These are phyloP conservation scores for Mycena albidolilacea DNA, from an alignment of 768 basidiomycete species.

Conservation along the genomic window DNA sequence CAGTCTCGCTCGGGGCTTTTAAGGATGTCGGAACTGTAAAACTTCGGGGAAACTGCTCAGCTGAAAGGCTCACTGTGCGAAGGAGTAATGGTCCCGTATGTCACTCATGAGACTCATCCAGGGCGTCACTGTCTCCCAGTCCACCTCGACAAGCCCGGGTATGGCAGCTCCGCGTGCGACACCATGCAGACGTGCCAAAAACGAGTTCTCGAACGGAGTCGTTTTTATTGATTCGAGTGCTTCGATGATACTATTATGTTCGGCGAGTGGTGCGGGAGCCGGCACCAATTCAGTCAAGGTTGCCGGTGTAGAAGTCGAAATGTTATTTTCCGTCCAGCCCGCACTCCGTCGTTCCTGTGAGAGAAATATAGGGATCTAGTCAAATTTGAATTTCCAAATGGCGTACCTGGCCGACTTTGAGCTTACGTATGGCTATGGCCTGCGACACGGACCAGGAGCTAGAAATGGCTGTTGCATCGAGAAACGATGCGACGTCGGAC, in stretches of 20 bases:
- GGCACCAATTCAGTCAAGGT: constrained; percentile 52
- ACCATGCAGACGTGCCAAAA: constrained; percentile 75
- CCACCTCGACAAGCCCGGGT: constrained; percentile 66
- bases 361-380: background rate
- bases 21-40: constrained; percentile 12
- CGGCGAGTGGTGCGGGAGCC: constrained; percentile 43
- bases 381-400: constrained; percentile 6
- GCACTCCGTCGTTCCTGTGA: constrained; percentile 52
- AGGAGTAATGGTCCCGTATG: constrained; percentile 72
- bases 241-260: constrained; percentile 56
- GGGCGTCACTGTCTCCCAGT: constrained; percentile 80
- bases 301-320: constrained; percentile 39
- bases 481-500: constrained; percentile 56
- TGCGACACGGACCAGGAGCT: constrained; percentile 47
- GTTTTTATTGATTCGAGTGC: constrained; percentile 70
- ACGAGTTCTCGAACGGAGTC: constrained; percentile 77
- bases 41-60: constrained; percentile 4
- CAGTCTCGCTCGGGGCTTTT: constrained; percentile 70
- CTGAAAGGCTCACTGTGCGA: constrained; percentile 68
- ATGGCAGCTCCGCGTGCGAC: constrained; percentile 47
- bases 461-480: constrained; percentile 43
- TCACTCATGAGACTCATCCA: constrained; percentile 87
- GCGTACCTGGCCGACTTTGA: constrained; percentile 62
- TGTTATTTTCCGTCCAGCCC: constrained; percentile 39
- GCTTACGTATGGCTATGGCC: constrained; percentile 57